phyloP scores from a whole-genome alignment of 331 rosid genomes.

The Quercus tomentella region DNA sequence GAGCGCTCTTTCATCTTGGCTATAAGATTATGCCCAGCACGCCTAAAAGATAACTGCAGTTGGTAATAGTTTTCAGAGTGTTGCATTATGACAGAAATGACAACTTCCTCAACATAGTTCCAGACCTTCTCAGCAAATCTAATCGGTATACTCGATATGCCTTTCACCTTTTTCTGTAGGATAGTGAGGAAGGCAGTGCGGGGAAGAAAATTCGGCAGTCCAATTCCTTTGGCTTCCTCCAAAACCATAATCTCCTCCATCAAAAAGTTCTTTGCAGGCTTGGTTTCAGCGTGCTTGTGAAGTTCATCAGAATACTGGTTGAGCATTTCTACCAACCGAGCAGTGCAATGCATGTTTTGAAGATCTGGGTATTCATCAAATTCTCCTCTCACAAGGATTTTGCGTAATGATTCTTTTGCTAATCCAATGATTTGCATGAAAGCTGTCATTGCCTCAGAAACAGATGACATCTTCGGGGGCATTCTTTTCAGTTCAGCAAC shows the following conservation, averaged over 20 bases:
- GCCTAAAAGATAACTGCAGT: constrained; percentile 3
- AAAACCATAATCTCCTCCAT: constrained; percentile 24
- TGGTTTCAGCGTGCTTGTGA: not conserved
- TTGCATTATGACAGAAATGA: constrained; percentile 7
- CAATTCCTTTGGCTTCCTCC: constrained; percentile 28
- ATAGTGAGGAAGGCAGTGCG: constrained; percentile 11
- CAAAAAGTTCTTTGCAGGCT: not conserved
- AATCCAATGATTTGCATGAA: constrained; percentile 22
- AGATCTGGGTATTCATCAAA: constrained; percentile 17
- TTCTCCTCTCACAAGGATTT: constrained; percentile 29
- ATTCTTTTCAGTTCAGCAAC: constrained; percentile 10
- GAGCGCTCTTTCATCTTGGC: constrained; percentile 29
- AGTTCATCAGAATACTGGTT: constrained; percentile 16
- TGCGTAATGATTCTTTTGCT: constrained; percentile 27
- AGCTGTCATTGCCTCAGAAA: constrained; percentile 24
- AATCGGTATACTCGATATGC: constrained; percentile 1
- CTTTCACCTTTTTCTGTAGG: constrained; percentile 11
- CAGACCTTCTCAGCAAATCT: constrained; percentile 19
- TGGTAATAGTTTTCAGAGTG: constrained; percentile 18
- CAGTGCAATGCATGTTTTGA: constrained; percentile 32
- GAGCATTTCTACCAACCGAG: constrained; percentile 32
- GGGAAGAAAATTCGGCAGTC: constrained; percentile 28
- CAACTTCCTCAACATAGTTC: constrained; percentile 19
- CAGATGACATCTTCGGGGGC: constrained; percentile 23
- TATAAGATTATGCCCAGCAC: constrained; percentile 13